A percentile compares a stretch with the other conserved stretches of the same genome.
phyloP scores from a whole-genome alignment of 495 filamentous ascomycete genomes.

The Aspergillus campestris region DNA sequence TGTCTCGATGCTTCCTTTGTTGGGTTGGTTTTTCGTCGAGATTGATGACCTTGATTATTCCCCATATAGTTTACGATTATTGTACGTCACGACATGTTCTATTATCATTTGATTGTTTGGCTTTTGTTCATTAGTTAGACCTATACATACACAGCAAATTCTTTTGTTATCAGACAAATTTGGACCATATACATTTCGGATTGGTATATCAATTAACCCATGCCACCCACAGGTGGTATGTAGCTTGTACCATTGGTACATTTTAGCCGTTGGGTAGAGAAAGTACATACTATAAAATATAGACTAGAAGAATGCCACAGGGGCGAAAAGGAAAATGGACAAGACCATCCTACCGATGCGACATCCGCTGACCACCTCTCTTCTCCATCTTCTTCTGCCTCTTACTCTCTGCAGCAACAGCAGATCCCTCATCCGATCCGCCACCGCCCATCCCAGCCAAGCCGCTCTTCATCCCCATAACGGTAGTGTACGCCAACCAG shows the following conservation, averaged over 20 bases:
- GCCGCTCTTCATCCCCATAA: conserved; percentile 56
- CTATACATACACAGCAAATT: too few species aligned
- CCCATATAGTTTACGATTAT: conserved; percentile 35
- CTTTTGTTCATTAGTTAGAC: too few species aligned
- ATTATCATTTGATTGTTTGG: too few species aligned
- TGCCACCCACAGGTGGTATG: too few species aligned
- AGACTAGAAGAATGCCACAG: too few species aligned
- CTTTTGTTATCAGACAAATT: too few species aligned
- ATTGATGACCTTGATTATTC: conserved; percentile 24
- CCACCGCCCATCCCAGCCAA: conserved; percentile 49
- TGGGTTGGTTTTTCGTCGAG: not conserved
- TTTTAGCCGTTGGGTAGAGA: too few species aligned
- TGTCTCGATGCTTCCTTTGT: conserved; percentile 3
- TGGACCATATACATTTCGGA: too few species aligned
- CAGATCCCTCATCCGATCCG: conserved; percentile 11
- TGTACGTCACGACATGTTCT: conserved; percentile 11
- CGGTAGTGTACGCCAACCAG: conserved; percentile 57
- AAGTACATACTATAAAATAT: too few species aligned
- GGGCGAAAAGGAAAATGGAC: too few species aligned
- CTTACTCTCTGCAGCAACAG: conserved; percentile 42
- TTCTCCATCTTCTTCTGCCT: conserved; percentile 58
- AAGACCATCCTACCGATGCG: conserved; percentile 28
- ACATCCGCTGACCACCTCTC: conserved; percentile 41
- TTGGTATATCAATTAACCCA: too few species aligned
- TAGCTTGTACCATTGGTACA: too few species aligned